Conservation (phyloP, 306 rosid species). For the Neltuma alba region DNA sequence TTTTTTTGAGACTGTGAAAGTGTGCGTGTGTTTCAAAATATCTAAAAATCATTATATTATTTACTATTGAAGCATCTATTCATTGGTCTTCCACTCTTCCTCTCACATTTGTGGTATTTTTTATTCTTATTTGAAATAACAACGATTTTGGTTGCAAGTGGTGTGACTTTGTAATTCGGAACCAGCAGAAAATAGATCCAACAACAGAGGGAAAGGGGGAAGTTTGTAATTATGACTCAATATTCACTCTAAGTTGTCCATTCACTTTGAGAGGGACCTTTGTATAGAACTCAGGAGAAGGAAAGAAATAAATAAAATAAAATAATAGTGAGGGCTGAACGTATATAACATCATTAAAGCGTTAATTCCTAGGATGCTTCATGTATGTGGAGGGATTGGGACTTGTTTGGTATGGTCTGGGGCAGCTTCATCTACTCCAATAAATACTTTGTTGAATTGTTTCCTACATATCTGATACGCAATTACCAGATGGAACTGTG, state of each 20-base stretch:
- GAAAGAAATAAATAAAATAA: not conserved
- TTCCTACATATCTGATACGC: not conserved
- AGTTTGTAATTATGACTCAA: not conserved
- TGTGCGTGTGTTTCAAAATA: not conserved
- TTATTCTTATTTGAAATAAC: not conserved
- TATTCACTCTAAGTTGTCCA: not conserved
- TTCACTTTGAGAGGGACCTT: not conserved
- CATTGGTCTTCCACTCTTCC: not conserved
- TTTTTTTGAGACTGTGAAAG: not conserved
- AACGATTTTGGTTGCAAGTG: conserved; percentile 1
- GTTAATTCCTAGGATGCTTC: not conserved
- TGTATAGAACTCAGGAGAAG: not conserved
- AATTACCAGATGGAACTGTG: too few relatives aligned
- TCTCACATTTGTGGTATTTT: conserved; percentile 3
- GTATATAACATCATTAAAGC: not conserved
- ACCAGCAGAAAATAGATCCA: not conserved
- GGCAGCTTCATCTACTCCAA: not conserved
- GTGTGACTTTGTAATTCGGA: not conserved
- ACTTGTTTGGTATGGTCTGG: not conserved
- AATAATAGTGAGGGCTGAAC: not conserved
- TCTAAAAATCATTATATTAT: not conserved
- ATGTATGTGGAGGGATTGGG: conserved; percentile 2
- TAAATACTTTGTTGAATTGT: not conserved
- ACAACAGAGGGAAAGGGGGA: not conserved
- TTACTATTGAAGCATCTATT: not conserved